Evolutionary conservation across 768 basidiomycete species (phyloP).

Genomic region (Leccinum pellstonianum): DNA sequence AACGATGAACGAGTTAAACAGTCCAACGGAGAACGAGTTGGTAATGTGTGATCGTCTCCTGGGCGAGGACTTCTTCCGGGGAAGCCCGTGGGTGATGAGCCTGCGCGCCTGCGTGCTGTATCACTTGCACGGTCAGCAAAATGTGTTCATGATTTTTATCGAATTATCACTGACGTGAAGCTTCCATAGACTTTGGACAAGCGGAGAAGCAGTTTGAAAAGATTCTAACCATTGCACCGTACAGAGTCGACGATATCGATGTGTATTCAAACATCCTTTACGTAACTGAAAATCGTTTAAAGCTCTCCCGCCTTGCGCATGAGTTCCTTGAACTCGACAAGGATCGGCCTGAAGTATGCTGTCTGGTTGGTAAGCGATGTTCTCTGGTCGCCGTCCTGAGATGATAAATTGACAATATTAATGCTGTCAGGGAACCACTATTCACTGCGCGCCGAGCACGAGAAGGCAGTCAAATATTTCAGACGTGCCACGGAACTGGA

Average conservation of each 20-base stretch:
- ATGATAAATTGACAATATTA: background rate
- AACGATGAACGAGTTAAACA: slow-evolving; percentile 85
- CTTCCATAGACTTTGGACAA: slow-evolving; percentile 71
- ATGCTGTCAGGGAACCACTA: slow-evolving; percentile 90
- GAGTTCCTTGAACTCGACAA: slow-evolving; percentile 87
- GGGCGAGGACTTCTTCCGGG: slow-evolving; percentile 68
- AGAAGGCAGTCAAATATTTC: slow-evolving; percentile 95
- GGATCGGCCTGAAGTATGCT: slow-evolving; percentile 95
- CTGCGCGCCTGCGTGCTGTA: slow-evolving; percentile 85
- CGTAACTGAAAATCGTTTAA: slow-evolving; percentile 85
- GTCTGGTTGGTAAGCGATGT: slow-evolving; percentile 74
- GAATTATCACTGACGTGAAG: slow-evolving; percentile 5
- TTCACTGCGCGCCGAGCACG: slow-evolving; percentile 89
- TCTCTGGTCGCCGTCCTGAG: background rate
- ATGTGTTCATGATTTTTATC: background rate
- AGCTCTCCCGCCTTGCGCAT: slow-evolving; percentile 88
- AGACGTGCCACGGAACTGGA: slow-evolving; percentile 93
- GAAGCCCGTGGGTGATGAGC: slow-evolving; percentile 83
- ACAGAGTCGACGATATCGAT: slow-evolving; percentile 92
- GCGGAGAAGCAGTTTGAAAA: slow-evolving; percentile 85
- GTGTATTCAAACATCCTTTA: slow-evolving; percentile 97
- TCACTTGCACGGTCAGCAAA: slow-evolving; percentile 76
- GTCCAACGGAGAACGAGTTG: slow-evolving; percentile 83
- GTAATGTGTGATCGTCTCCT: slow-evolving; percentile 78
- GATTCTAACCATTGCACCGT: slow-evolving; percentile 78